Evolutionary conservation across 306 rosid genomes (phyloP).

Genomic region (Cucumis cinereus): DNA sequence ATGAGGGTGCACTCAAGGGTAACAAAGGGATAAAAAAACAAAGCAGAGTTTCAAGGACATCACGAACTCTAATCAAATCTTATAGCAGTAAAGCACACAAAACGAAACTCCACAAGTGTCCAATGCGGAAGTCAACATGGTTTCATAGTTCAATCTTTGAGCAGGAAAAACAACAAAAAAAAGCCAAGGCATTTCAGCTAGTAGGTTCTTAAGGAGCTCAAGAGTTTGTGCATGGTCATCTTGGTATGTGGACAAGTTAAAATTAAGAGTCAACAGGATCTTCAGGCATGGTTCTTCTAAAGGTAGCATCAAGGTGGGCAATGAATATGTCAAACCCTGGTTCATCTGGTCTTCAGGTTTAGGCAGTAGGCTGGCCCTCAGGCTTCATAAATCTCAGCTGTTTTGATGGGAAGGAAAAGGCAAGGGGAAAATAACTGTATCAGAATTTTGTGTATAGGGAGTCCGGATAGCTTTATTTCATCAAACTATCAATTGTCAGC

Average conservation of each 20-base stretch:
- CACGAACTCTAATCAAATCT: background rate
- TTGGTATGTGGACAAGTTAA: constrained; percentile 67
- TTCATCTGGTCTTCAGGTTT: constrained; percentile 95
- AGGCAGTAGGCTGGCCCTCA: constrained; percentile 83
- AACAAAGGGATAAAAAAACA: background rate
- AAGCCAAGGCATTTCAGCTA: constrained; percentile 40
- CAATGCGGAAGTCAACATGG: constrained; percentile 33
- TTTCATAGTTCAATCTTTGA: constrained; percentile 30
- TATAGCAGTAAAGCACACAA: constrained; percentile 4
- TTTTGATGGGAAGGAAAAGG: constrained; percentile 92
- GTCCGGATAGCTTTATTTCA: constrained; percentile 44
- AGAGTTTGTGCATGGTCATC: constrained; percentile 50
- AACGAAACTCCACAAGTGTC: background rate
- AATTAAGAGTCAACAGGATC: constrained; percentile 38
- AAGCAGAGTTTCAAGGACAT: background rate
- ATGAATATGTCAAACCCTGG: constrained; percentile 88
- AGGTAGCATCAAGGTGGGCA: constrained; percentile 86
- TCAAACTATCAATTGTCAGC: constrained; percentile 10
- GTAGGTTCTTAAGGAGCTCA: constrained; percentile 70
- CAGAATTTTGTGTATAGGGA: constrained; percentile 67
- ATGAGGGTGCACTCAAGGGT: background rate
- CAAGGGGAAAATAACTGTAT: constrained; percentile 86
- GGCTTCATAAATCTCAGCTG: constrained; percentile 99
- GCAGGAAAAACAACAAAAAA: constrained; percentile 31
- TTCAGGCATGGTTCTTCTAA: constrained; percentile 68